These are phyloP conservation scores for Sporobolomyces phaffii DNA, from an alignment of 768 basidiomycete species.

Conservation along the genomic window DNA sequence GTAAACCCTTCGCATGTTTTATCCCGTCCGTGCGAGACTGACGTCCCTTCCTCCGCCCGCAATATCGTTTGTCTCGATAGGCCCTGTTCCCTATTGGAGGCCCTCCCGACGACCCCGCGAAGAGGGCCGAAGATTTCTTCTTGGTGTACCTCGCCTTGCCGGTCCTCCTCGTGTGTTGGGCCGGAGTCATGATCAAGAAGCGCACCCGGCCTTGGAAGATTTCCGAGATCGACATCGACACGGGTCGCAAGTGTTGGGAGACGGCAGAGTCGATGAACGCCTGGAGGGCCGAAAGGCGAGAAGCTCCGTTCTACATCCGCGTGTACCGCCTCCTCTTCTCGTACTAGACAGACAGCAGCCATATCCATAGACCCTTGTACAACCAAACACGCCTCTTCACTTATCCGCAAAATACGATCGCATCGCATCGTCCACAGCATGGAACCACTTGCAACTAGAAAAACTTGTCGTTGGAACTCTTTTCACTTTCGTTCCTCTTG, in stretches of 20 bases:
- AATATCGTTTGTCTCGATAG: neutral
- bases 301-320: slow-evolving; percentile 25
- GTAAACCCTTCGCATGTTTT: no score
- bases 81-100: slow-evolving; percentile 34
- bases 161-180: slow-evolving; percentile 38
- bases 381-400: no score
- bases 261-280: slow-evolving; percentile 37
- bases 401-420: no score
- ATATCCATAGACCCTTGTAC: no score
- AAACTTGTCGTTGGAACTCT: no score
- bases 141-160: slow-evolving; percentile 21
- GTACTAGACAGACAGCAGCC: slow-evolving; percentile 12
- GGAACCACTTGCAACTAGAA: no score
- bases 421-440: no score
- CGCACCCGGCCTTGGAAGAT: slow-evolving; percentile 29
- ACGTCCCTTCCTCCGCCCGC: no score
- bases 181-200: slow-evolving; percentile 34
- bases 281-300: slow-evolving; percentile 33
- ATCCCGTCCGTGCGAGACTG: no score
- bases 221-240: slow-evolving; percentile 41
- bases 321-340: slow-evolving; percentile 36
- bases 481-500: no score
- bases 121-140: slow-evolving; percentile 35
- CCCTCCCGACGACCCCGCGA: neutral
- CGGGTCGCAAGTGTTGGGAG: slow-evolving; percentile 40